Evolutionary conservation across 2,329 filamentous ascomycete species (phyloP), one percentile per base, ranked within the genome.

Genomic region (Cryphonectria naterciae): DNA sequence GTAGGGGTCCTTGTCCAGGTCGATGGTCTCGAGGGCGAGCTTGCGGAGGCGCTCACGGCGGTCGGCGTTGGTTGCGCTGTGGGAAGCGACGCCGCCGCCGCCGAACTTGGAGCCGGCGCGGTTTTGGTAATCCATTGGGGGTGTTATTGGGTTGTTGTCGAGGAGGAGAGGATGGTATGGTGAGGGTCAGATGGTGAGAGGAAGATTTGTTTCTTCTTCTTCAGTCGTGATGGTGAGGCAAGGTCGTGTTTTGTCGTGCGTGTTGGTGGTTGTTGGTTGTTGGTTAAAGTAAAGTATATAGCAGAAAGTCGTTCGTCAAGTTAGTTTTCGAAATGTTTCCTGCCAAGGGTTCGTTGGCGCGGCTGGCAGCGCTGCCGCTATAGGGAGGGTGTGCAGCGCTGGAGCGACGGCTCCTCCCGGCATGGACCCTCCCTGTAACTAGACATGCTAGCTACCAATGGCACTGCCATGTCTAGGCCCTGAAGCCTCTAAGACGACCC

Each of bases 1-100:
- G 88, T 98, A 99, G 0, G 96, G 96, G 84, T 99, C 96, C 84
- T 98, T 98, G 84, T 98, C 96, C 74, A 98, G 93, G 85, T 98
- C 95, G 86, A 99, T 99, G 69, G 94, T 97, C 84, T 99, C 96
- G 79, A 99, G 93, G 71, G 96, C 96, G 79, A 99, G 94, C 85
- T 98, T 98, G 82, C 95, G 94, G 54, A 99, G 92, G 74, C 96
- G 95, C 83, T 99, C 96, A 80, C 96, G 93, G 72, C 96, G 94
- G 88, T 98, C 96, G 75, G 96, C 95, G 82, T 98, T 98, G 74
- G 94, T 97, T 71, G 94, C 93, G 77, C 92, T 95, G 79, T 94
- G 90, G 7, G 95, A 98, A 81, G 96, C 96, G 77, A 98, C 95
- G 81, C 96, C 96, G 78, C 96, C 96, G 79, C 96, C 96, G 80